These are phyloP conservation scores for Umbilicus rupestris DNA, from an alignment of 164 flowering plant genomes.

Conservation along the genomic window DNA sequence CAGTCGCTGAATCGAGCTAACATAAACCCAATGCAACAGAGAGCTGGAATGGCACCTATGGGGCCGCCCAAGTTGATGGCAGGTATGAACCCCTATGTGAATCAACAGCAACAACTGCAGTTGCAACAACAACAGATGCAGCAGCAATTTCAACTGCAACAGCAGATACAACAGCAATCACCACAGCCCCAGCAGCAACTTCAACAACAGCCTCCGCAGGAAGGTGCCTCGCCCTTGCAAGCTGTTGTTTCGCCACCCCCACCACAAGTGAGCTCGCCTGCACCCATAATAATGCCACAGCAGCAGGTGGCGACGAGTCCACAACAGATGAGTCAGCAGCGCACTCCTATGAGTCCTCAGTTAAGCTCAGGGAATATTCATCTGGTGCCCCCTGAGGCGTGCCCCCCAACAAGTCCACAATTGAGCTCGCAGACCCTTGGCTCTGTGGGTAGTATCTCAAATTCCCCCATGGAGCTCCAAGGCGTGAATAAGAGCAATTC, in stretches of 20 bases:
- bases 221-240: conserved; percentile 59
- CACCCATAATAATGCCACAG: conserved; percentile 17
- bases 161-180: conserved; percentile 20
- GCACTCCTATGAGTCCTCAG: conserved; percentile 30
- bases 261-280: conserved; percentile 63
- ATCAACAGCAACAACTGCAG: conserved; percentile 41
- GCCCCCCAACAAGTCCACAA: conserved; percentile 94
- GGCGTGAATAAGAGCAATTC: conserved; percentile 70
- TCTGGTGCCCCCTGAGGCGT: conserved; percentile 43
- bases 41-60: conserved; percentile 55
- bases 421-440: conserved; percentile 90
- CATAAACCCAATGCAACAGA: conserved; percentile 43
- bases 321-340: conserved; percentile 39
- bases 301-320: conserved; percentile 34
- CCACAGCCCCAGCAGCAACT: conserved; percentile 25
- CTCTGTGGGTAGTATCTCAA: conserved; percentile 78
- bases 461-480: conserved; percentile 78
- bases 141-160: conserved; percentile 21
- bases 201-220: conserved; percentile 40
- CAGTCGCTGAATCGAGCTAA: conserved; percentile 48
- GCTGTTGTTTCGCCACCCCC: conserved; percentile 59
- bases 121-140: conserved; percentile 27
- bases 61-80: conserved; percentile 72
- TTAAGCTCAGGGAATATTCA: conserved; percentile 61
- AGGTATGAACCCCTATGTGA: conserved; percentile 52